phyloP scores from a whole-genome alignment of 495 filamentous ascomycete species.

The Penicillium macrosclerotiorum region DNA sequence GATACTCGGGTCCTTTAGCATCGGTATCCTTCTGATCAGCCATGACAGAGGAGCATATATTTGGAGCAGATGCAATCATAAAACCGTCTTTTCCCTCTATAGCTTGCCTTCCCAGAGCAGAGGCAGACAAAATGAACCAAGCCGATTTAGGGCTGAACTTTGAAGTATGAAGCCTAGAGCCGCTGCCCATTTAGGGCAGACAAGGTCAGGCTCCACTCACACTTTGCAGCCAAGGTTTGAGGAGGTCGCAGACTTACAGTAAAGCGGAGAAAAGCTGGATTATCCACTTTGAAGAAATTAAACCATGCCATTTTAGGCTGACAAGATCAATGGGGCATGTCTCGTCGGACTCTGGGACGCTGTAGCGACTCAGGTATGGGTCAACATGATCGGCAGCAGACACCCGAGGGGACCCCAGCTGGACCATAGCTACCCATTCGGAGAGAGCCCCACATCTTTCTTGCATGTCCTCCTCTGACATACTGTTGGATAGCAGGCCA shows the following conservation, averaged over 20 bases:
- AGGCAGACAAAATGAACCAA: slow-evolving; percentile 44
- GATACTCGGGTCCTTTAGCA: slow-evolving; percentile 1
- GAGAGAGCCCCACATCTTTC: slow-evolving; percentile 63
- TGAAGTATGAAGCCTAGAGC: slow-evolving; percentile 6
- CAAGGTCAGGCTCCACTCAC: slow-evolving; percentile 5
- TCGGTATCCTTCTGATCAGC: not conserved
- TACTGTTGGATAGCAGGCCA: slow-evolving; percentile 33
- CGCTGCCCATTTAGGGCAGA: slow-evolving; percentile 7
- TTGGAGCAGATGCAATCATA: slow-evolving; percentile 35
- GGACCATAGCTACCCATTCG: slow-evolving; percentile 81
- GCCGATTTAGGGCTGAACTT: slow-evolving; percentile 4
- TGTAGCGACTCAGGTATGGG: slow-evolving; percentile 78
- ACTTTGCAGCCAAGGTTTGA: not conserved
- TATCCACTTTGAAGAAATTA: slow-evolving; percentile 44
- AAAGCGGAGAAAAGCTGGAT: slow-evolving; percentile 35
- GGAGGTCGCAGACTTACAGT: slow-evolving; percentile 33
- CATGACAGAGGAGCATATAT: not conserved
- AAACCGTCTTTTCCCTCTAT: slow-evolving; percentile 47
- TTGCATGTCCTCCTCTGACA: slow-evolving; percentile 49
- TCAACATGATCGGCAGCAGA: slow-evolving; percentile 67
- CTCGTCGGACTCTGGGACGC: slow-evolving; percentile 50
- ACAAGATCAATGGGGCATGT: slow-evolving; percentile 26
- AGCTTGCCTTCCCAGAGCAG: slow-evolving; percentile 33
- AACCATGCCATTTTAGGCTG: slow-evolving; percentile 47
- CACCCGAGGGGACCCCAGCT: slow-evolving; percentile 71